Evolutionary conservation across 208 protist species (phyloP).

Genomic region (Dictyostelium gargantuum): DNA sequence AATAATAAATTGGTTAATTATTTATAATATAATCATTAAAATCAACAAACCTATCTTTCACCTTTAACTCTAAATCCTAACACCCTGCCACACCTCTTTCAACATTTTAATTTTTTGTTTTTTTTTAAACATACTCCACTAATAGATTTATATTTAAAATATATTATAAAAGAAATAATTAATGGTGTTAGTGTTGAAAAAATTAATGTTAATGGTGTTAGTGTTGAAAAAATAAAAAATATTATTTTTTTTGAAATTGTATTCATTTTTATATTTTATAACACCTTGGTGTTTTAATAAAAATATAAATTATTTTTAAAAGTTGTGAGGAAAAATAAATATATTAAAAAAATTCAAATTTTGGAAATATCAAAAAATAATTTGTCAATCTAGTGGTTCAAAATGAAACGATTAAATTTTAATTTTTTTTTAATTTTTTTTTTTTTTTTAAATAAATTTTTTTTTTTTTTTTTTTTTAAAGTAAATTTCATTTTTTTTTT

Average conservation of each 20-base stretch:
- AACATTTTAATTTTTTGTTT: not conserved
- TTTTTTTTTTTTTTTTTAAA: not conserved
- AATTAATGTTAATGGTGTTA: not conserved
- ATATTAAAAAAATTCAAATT: no score
- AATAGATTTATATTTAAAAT: not conserved
- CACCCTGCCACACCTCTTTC: not conserved
- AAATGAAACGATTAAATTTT: not conserved
- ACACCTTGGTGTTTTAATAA: no score
- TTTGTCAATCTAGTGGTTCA: not conserved
- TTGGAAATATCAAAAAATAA: no score
- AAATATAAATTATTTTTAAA: no score
- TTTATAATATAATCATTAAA: not conserved
- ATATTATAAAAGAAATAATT: not conserved
- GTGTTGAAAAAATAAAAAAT: not conserved
- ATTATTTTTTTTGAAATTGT: not conserved
- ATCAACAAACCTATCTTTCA: not conserved
- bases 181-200: not conserved
- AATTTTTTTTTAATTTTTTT: not conserved
- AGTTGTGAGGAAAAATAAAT: no score
- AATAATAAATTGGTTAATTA: not conserved
- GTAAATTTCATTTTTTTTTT: not conserved
- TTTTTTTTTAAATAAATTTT: not conserved
- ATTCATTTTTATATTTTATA: not conserved
- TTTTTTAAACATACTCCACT: not conserved
- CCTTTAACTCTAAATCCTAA: not conserved